Percentiles rank a stretch among this genome's conserved stretches.
phyloP scores from a whole-genome alignment of 2,329 filamentous ascomycete species.

The Alternaria ventricosa region DNA sequence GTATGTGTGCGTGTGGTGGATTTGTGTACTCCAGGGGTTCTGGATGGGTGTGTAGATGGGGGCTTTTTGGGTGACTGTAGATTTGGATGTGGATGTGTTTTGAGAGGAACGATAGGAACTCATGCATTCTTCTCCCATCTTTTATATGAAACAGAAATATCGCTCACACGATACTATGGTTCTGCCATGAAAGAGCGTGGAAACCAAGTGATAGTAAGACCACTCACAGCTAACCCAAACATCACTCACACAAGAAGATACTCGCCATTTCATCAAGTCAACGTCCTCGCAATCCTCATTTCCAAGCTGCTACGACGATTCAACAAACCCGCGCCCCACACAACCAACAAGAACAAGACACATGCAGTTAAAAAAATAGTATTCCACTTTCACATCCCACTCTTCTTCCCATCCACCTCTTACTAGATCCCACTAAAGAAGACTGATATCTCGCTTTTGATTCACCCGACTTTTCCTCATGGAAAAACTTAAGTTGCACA shows the following conservation, averaged over 20 bases:
- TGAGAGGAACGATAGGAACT: not conserved
- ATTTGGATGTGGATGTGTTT: not conserved
- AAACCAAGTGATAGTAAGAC: accelerated
- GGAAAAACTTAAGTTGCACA: not conserved
- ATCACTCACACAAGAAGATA: not conserved
- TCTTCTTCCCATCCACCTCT: not conserved
- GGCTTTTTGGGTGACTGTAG: not conserved
- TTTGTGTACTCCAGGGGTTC: not conserved
- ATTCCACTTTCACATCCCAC: not conserved
- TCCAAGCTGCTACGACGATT: accelerated
- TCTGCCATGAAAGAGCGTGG: not conserved
- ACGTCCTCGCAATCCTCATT: not conserved
- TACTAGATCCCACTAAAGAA: not conserved
- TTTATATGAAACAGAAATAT: no score
- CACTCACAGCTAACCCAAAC: not conserved
- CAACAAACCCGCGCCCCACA: not conserved
- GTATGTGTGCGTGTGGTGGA: not conserved
- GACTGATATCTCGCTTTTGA: slow-evolving; percentile 15
- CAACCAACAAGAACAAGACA: not conserved
- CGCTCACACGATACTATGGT: not conserved
- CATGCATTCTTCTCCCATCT: not conserved
- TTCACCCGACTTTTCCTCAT: slow-evolving; percentile 6
- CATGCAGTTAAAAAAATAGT: not conserved
- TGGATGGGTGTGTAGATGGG: not conserved
- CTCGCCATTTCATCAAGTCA: not conserved